Percentiles rank a stretch among this genome's conserved stretches.
phyloP scores from a whole-genome alignment of 2,329 filamentous ascomycete genomes.

The Aspergillus sp. region DNA sequence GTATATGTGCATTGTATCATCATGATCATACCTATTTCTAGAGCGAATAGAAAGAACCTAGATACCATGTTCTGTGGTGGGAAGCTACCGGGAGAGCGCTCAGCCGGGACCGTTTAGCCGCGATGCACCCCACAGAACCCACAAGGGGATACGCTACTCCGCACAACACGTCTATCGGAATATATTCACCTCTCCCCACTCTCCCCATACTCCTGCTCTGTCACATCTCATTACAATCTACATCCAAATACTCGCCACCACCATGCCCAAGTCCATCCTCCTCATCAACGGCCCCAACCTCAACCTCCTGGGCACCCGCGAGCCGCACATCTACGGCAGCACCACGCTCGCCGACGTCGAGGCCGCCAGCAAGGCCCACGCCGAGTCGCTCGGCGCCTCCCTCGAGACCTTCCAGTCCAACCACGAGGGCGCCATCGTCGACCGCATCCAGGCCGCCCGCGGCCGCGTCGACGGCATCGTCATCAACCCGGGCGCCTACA shows the following conservation, averaged over 20 bases:
- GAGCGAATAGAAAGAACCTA: no score
- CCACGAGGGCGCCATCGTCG: constrained; percentile 71
- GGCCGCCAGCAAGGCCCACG: constrained; percentile 49
- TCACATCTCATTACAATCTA: neutral
- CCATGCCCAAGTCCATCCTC: constrained; percentile 53
- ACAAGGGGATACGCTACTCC: neutral
- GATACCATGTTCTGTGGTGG: neutral
- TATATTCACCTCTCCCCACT: neutral
- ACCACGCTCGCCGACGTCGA: constrained; percentile 66
- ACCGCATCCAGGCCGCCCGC: constrained; percentile 69
- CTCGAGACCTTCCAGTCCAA: constrained; percentile 71
- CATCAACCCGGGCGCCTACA: constrained; percentile 74
- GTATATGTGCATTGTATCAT: neutral
- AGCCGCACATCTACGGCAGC: constrained; percentile 71
- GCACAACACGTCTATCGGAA: neutral
- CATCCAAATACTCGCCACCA: neutral
- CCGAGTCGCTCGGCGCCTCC: constrained; percentile 46
- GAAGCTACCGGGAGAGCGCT: neutral
- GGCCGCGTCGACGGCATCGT: constrained; percentile 59
- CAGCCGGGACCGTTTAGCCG: constrained; percentile 1
- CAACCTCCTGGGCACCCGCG: constrained; percentile 73
- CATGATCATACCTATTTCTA: no score
- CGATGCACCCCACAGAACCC: neutral
- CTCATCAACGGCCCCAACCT: constrained; percentile 82
- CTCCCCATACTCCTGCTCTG: neutral